These are phyloP conservation scores for Kalmanozyma brasiliensis DNA, from an alignment of 1,284 basidiomycete genomes.

Conservation along the genomic window DNA sequence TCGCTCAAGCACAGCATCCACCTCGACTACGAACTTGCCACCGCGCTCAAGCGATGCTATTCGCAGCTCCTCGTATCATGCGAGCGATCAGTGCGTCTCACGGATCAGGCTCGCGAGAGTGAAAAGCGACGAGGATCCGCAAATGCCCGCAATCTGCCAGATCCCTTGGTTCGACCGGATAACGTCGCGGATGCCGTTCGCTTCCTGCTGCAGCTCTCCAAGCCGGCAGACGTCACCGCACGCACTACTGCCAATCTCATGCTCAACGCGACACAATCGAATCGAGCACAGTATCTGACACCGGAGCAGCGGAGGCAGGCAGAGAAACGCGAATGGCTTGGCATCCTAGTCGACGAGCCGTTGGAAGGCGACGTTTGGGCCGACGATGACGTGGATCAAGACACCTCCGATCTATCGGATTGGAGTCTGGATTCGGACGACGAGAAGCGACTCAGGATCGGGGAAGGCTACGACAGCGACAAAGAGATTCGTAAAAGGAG, in stretches of 20 bases:
- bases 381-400: conserved; percentile 8
- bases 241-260: conserved; percentile 39
- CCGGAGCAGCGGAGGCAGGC: conserved; percentile 34
- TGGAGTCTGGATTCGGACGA: conserved; percentile 41
- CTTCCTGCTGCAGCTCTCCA: conserved; percentile 33
- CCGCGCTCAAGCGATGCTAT: conserved; percentile 30
- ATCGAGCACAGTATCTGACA: conserved; percentile 31
- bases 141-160: conserved; percentile 13
- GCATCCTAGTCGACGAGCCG: conserved; percentile 37
- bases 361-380: conserved; percentile 32
- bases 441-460: conserved; percentile 7
- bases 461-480: conserved; percentile 37
- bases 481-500: conserved; percentile 19
- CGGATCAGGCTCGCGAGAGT: conserved; percentile 19
- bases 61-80: conserved; percentile 21
- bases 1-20: conserved; percentile 44
- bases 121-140: conserved; percentile 11
- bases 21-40: conserved; percentile 37
- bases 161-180: conserved; percentile 35
- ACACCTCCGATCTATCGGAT: conserved; percentile 35
- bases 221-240: conserved; percentile 36
- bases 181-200: conserved; percentile 36
- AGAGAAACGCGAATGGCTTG: conserved; percentile 37
- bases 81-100: conserved; percentile 18
- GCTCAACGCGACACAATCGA: conserved; percentile 28